A percentile compares a stretch with the other conserved stretches of the same genome.
phyloP scores from a whole-genome alignment of 805 yeast species.

The Candida stauntonica region DNA sequence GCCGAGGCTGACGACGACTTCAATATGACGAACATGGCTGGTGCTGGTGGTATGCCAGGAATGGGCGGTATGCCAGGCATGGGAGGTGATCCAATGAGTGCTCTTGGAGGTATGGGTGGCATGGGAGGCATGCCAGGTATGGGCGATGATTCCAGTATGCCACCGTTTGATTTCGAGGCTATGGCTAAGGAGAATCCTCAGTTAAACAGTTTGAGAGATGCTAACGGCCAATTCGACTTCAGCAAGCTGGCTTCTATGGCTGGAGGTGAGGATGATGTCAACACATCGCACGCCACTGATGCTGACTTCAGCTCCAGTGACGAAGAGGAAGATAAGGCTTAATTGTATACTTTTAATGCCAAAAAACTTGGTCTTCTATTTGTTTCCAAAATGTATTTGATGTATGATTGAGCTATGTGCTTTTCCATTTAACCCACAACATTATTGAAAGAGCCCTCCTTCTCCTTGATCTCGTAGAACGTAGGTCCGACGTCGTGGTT shows the following conservation, averaged over 20 bases:
- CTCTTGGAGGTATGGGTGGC: conserved; percentile 13
- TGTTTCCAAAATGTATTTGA: no score
- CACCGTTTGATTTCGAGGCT: conserved; percentile 6
- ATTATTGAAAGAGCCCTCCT: conserved; percentile 86
- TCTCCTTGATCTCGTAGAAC: conserved; percentile 87
- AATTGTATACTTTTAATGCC: no score
- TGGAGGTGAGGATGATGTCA: conserved; percentile 4
- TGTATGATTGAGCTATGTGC: not conserved
- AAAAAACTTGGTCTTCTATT: no score
- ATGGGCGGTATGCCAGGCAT: conserved; percentile 28
- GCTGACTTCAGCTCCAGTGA: conserved; percentile 30
- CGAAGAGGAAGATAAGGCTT: conserved; percentile 27
- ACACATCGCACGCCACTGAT: conserved; percentile 19
- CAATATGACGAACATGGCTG: conserved; percentile 27
- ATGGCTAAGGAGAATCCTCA: conserved; percentile 18
- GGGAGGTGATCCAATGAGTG: no score
- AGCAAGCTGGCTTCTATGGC: conserved; percentile 27
- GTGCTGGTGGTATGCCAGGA: conserved; percentile 23
- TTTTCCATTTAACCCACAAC: conserved; percentile 35
- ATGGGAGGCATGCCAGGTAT: conserved; percentile 8
- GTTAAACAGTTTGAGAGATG: conserved; percentile 12
- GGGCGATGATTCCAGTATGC: conserved; percentile 17
- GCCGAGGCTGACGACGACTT: conserved; percentile 30
- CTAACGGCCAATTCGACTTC: conserved; percentile 25
- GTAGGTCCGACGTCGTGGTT: conserved; percentile 87